These are phyloP conservation scores for Cucumis melo DNA, from an alignment of 306 rosid genomes.

Conservation along the genomic window DNA sequence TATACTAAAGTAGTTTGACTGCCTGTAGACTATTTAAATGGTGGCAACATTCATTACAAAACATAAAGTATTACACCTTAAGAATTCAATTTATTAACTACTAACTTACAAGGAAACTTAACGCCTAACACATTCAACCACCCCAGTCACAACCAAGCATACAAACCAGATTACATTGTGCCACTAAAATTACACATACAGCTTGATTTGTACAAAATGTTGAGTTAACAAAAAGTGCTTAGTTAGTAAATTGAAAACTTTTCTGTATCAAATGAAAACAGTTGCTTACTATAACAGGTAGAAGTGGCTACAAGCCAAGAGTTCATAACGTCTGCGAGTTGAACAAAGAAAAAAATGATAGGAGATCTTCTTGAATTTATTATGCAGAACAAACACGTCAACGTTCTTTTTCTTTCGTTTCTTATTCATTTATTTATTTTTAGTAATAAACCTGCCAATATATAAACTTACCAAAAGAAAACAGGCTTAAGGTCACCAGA, in stretches of 20 bases:
- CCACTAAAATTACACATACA: background rate
- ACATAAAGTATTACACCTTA: background rate
- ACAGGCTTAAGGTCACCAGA: background rate
- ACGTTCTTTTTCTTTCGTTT: background rate
- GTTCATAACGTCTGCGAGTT: background rate
- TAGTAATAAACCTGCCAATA: background rate
- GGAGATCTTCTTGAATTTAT: background rate
- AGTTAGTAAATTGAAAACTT: background rate
- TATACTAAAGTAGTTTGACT: background rate
- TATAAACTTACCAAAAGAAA: background rate
- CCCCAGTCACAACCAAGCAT: background rate
- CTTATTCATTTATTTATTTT: too few species aligned
- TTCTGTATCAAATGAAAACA: background rate
- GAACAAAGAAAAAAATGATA: background rate
- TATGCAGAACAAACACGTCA: background rate
- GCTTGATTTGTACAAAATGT: background rate
- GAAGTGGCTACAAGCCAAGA: background rate
- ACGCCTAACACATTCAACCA: background rate
- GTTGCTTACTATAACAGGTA: background rate
- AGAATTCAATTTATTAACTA: background rate
- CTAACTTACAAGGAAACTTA: background rate
- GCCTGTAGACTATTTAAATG: background rate
- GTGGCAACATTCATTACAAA: background rate
- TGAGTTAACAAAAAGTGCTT: background rate
- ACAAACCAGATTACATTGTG: background rate